A percentile compares a stretch with the other conserved stretches of the same genome.
Evolutionary conservation across 495 filamentous ascomycete genomes (phyloP).

Genomic region (Annulohypoxylon maeteangense): DNA sequence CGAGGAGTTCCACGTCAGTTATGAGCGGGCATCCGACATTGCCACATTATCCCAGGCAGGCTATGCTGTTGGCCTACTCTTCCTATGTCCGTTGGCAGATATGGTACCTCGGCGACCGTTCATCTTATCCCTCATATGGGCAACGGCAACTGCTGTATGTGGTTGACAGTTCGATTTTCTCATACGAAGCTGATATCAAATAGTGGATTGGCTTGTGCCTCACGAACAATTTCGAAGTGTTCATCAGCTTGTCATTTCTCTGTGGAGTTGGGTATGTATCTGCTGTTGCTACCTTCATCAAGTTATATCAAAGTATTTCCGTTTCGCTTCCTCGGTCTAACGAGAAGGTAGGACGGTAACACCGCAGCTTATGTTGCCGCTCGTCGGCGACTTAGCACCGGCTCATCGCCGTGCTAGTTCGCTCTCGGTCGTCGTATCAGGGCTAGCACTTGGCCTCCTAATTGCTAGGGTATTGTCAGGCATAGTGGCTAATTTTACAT

Average conservation of each 20-base stretch:
- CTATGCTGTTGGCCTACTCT: constrained; percentile 77
- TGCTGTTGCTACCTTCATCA: neutral
- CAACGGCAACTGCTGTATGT: constrained; percentile 73
- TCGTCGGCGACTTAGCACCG: constrained; percentile 80
- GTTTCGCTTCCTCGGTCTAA: constrained; percentile 3
- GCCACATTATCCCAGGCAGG: constrained; percentile 83
- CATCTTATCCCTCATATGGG: constrained; percentile 70
- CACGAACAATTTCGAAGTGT: constrained; percentile 69
- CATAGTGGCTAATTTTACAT: constrained; percentile 72
- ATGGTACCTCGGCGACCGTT: constrained; percentile 74
- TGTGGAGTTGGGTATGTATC: constrained; percentile 59
- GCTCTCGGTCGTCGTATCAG: constrained; percentile 75
- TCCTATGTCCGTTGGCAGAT: constrained; percentile 81
- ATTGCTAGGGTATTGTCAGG: constrained; percentile 78
- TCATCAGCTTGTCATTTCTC: constrained; percentile 73
- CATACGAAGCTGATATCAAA: constrained; percentile 7
- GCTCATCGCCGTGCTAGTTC: constrained; percentile 71
- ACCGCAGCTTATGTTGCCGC: constrained; percentile 80
- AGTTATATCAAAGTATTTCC: neutral
- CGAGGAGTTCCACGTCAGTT: constrained; percentile 67
- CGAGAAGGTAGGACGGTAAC: constrained; percentile 69
- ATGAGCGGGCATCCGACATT: constrained; percentile 64
- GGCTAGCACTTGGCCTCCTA: constrained; percentile 75
- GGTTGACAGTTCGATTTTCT: too few species aligned
- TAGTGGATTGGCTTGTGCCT: constrained; percentile 74